Percentiles rank a stretch among this genome's conserved stretches.
phyloP scores from a whole-genome alignment of 2,329 filamentous ascomycete genomes.

The Diatrype stigma region DNA sequence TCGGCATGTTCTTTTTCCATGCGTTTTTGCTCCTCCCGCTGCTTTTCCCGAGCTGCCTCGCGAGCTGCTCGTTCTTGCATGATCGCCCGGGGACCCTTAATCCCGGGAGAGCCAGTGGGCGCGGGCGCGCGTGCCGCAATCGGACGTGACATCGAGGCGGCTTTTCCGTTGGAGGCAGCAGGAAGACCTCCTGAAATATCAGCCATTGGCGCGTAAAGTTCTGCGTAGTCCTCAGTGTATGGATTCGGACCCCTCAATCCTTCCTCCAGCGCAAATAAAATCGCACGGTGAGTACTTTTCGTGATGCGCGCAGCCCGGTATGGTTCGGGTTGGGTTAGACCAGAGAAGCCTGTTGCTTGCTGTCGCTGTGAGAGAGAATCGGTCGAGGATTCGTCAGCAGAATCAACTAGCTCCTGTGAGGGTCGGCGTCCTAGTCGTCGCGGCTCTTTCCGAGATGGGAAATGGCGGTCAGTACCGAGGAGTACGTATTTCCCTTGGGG shows the following conservation, averaged over 20 bases:
- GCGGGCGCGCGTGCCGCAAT: conserved; percentile 47
- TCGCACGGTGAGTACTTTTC: conserved; percentile 78
- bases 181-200: conserved; percentile 62
- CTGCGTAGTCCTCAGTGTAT: conserved; percentile 78
- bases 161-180: conserved; percentile 53
- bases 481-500: conserved; percentile 35
- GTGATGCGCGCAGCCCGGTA: conserved; percentile 64
- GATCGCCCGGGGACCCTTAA: conserved; percentile 83
- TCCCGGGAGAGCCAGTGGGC: conserved; percentile 57
- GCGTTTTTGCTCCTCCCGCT: conserved; percentile 53
- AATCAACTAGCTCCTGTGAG: conserved; percentile 45
- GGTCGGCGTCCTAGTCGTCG: conserved; percentile 31
- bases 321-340: conserved; percentile 30
- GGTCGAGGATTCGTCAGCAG: conserved; percentile 34
- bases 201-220: conserved; percentile 91
- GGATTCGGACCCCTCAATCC: conserved; percentile 76
- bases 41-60: conserved; percentile 57
- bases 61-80: conserved; percentile 82
- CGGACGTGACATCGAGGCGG: conserved; percentile 39
- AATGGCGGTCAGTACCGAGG: conserved; percentile 26
- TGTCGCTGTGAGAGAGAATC: conserved; percentile 27
- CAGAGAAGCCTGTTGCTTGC: conserved; percentile 22
- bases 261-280: conserved; percentile 89
- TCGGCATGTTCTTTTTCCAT: conserved; percentile 55
- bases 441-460: conserved; percentile 18